Evolutionary conservation across 495 filamentous ascomycete genomes (phyloP), one percentile per base, ranked within the genome.

Genomic region (Cetradonia linearis): DNA sequence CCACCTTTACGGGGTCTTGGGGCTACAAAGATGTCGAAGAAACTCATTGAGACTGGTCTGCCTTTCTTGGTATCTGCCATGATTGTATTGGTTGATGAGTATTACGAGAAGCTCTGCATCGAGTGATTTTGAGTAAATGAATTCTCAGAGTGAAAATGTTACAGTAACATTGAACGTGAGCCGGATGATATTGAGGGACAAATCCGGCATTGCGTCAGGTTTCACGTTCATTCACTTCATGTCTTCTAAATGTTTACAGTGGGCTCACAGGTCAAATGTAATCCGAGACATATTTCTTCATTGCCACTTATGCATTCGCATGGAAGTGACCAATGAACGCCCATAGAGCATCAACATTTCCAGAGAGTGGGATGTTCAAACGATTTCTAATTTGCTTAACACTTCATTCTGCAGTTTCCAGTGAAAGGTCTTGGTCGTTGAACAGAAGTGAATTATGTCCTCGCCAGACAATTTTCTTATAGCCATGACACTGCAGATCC

Each of bases 31-130:
- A 58, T 36, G 25, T 58, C 55, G 10, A 58, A 27, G 28, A 58
- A 58, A 33, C 55, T 18, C 28, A 58, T 47, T 5, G 40, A 46
- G 10, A 58, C 14, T 33, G 55, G 55, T 27, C 46, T 40, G 4
- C 40, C 38, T 6, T 34, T 58, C 46, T 46, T 46, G 2, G 16
- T 7, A 44, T 58, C 25, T 2, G 33, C 9, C 13, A 34, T 23
- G 3, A 14, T 40, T 36, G 40, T 18, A 40, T 44, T 58, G 28
- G 3, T 47, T 23, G 42, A 25, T 46, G 9, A 5, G 4, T 20
- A 10, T 44, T 25, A 25, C 5, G 20, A 5, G 3, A 46, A 16
- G 20, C 25, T 46, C 42, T 46, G 42, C 42, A 13, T 25, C 8
- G 7, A 25, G 42, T 46, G 42, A 25, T 10, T 5, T 13, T 46